Base-by-base conservation (phyloP, 2,329 filamentous ascomycete species). In the Penicillium vulpinum region DNA sequence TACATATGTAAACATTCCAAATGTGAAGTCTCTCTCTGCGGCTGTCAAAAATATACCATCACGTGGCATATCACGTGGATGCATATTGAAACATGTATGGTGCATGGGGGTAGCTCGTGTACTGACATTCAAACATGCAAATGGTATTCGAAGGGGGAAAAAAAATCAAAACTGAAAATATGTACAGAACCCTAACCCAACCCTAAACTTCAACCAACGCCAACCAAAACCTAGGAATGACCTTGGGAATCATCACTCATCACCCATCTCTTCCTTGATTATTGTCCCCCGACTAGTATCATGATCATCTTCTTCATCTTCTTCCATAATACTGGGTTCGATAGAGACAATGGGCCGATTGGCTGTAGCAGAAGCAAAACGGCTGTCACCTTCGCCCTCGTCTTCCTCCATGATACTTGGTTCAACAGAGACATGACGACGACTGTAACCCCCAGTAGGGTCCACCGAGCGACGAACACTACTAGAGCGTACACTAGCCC, bases 381-480 rank as follows among this genome's bases (percentile, higher is more conserved):
- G 67, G 18, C 65, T 69, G 31, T 66, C 61, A 54, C 70, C 66
- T 28, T 68, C 71, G 29, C 53, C 65, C 55, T 71, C 71, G 7
- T 69, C 70, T 35, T 75, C 74, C 39, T 76, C 71, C 60, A 73
- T 67, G n/a, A 75, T 72, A 51, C 71, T 75, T 7, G 70, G 70
- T 38, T 77, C 71, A 18, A 73, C 64, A 0, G 70, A 71, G 18
- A 73, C 56, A 21, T 64, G 61, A 8, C 66, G 62, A 18, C 68
- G 69, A 18, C 62, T 62, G 18, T 58, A 51, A n/a, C 54, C 46
- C 3, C 67, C 59, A 15, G 64, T 70, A 18, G 64, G 65, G 50
- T 71, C 67, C 15, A 73, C 65, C 2, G 70, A 73, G 44, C 64
- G 68, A 40, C 73, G 66, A 9, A 64, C 63, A 44, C 64, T 67